These are phyloP conservation scores for Malus fusca DNA, from an alignment of 306 rosid species.

Conservation along the genomic window DNA sequence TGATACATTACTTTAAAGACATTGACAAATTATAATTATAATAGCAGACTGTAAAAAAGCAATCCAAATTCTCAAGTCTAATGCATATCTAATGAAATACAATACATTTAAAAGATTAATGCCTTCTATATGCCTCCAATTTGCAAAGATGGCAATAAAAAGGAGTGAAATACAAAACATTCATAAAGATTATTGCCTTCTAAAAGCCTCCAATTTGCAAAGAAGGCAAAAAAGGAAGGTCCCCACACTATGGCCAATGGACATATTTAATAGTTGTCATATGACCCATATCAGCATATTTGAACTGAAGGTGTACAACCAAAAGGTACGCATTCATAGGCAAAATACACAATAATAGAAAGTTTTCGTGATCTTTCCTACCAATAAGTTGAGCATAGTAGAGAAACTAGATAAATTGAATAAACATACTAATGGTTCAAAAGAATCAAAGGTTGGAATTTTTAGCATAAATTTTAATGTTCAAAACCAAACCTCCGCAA, in stretches of 20 bases:
- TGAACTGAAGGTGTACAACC: background rate
- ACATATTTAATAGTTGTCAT: background rate
- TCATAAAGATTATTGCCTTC: background rate
- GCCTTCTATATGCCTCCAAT: background rate
- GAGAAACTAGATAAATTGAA: background rate
- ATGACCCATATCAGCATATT: background rate
- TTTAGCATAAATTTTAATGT: background rate
- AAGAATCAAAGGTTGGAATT: background rate
- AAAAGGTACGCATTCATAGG: background rate
- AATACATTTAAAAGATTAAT: background rate
- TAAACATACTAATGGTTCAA: background rate
- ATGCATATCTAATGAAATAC: background rate
- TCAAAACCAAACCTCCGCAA: constrained; percentile 72
- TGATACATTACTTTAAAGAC: background rate
- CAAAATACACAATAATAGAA: background rate
- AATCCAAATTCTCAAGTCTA: background rate
- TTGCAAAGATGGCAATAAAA: background rate
- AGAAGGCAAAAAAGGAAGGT: background rate
- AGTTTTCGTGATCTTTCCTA: background rate
- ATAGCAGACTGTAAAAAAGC: background rate
- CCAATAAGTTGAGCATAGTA: background rate
- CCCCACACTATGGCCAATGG: background rate
- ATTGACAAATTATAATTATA: background rate
- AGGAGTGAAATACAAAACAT: background rate
- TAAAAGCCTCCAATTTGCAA: background rate